phyloP scores from a whole-genome alignment of 257 asterid genomes.

The Cruciata laevipes region DNA sequence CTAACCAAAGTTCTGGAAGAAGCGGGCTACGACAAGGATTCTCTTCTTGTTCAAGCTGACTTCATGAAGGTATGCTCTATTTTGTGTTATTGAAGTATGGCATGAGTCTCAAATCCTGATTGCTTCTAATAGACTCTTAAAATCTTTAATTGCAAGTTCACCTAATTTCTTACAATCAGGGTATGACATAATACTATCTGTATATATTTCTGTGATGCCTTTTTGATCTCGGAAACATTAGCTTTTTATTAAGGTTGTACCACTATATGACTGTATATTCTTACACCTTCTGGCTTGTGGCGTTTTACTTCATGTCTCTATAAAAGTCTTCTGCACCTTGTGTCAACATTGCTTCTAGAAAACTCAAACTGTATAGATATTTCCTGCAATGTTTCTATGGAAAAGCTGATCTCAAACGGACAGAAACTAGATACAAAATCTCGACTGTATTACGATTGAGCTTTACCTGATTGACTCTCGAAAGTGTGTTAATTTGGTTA shows the following conservation, averaged over 20 bases:
- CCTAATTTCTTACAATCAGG: not conserved
- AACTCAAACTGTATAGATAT: not conserved
- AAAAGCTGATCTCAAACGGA: not conserved
- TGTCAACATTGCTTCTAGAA: not conserved
- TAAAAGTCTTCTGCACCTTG: not conserved
- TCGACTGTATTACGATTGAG: not conserved
- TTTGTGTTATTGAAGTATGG: not conserved
- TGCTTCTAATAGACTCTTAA: not conserved
- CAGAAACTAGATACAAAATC: not conserved
- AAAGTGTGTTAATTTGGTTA: not conserved
- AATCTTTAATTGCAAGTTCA: not conserved
- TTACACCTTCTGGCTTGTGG: no score
- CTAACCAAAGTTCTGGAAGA: conserved; percentile 76
- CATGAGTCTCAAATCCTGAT: not conserved
- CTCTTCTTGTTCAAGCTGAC: conserved; percentile 58
- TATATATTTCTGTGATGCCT: not conserved
- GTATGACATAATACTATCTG: not conserved
- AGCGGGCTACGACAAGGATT: conserved; percentile 72
- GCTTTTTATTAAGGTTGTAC: no score
- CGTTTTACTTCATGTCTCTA: not conserved
- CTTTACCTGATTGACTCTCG: not conserved
- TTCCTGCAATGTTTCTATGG: not conserved
- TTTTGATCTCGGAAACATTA: not conserved
- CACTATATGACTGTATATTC: no score
- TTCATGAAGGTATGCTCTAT: conserved; percentile 57